phyloP scores from a whole-genome alignment of 208 protist genomes.

The Borovskyia barvae region DNA sequence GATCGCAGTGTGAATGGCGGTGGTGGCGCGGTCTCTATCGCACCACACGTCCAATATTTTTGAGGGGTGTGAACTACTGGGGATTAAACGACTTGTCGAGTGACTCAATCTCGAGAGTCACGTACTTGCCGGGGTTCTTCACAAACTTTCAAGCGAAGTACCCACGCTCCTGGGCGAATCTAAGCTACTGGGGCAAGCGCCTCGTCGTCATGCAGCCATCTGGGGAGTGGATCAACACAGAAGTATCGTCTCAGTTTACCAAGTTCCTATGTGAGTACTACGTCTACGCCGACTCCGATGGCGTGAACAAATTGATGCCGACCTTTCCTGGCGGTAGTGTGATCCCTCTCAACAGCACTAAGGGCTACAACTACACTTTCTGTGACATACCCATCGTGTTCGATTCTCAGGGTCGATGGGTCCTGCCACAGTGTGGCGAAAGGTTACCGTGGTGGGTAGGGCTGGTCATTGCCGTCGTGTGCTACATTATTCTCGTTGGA shows the following conservation, averaged over 20 bases:
- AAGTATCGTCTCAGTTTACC: constrained; percentile 26
- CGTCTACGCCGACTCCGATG: constrained; percentile 42
- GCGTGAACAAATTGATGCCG: constrained; percentile 24
- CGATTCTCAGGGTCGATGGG: constrained; percentile 28
- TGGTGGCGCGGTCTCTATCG: constrained; percentile 52
- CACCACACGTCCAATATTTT: constrained; percentile 32
- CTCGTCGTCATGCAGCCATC: constrained; percentile 29
- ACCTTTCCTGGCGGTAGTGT: constrained; percentile 45
- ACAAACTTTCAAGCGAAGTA: constrained; percentile 31
- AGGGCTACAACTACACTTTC: constrained; percentile 21
- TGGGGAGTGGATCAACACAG: constrained; percentile 49
- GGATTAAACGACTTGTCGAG: constrained; percentile 9
- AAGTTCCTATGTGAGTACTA: constrained; percentile 56
- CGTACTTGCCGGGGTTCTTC: constrained; percentile 16
- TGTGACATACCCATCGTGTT: constrained; percentile 28
- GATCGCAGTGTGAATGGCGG: constrained; percentile 32
- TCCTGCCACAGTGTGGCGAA: constrained; percentile 29
- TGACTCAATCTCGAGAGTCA: not conserved
- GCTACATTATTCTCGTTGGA: constrained; percentile 34
- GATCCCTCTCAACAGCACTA: constrained; percentile 15
- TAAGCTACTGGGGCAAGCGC: constrained; percentile 43
- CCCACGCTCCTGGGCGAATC: constrained; percentile 34
- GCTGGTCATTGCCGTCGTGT: constrained; percentile 38
- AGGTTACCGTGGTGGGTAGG: constrained; percentile 51
- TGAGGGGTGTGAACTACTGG: constrained; percentile 38